Base-by-base conservation (phyloP, 805 yeast genomes). In the Clavispora asparagi region DNA sequence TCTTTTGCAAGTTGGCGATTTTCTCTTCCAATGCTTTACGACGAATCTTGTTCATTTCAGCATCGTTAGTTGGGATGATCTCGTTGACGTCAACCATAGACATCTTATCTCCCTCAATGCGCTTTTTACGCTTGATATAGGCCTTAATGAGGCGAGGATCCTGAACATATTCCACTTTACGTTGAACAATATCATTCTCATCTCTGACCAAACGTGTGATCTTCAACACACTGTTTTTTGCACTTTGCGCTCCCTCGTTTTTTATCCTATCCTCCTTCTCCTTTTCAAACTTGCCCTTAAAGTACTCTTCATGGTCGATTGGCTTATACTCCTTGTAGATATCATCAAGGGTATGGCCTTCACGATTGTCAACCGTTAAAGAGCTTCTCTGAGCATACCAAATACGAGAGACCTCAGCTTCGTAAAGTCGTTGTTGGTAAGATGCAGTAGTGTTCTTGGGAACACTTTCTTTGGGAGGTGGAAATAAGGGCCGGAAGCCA, bases 111-210 rank as follows among this genome's bases (percentile, higher is more conserved):
- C 79, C 83, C 55, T 83, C 87, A 40, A 82, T 77, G 53, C 73
- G 78, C 58, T 83, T 83, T 63, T 85, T 79, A 17, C 86, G 79
- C 55, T 77, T 81, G 49, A 91, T 74, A 61, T 92, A 92, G 4
- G 96, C 90, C 43, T 83, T 83, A 48, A 92, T 92, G 25, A 92
- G 83, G 40, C 90, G 79, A 1, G 95, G 95, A 61, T 92, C 98
- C 42, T 79, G 82, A 7, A 92, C 78, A 13, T 85, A 73, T 59
- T 89, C 92, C 10, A 83, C 80, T 46, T 79, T 81, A 59, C 97
- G 77, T 58, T 90, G 97, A 41, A 88, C 77, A 27, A 87, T 85
- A 7, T 95, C 95, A 60, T 92, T 87, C 39, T 83, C 81, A 62
- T 92, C 97, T 43, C 86, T 74, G 36, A 85, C 81, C 70, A 89